Percentiles rank a stretch among this genome's conserved stretches.
These are phyloP conservation scores for Leccinum solheimii DNA, from an alignment of 1,284 basidiomycete species.

Conservation along the genomic window DNA sequence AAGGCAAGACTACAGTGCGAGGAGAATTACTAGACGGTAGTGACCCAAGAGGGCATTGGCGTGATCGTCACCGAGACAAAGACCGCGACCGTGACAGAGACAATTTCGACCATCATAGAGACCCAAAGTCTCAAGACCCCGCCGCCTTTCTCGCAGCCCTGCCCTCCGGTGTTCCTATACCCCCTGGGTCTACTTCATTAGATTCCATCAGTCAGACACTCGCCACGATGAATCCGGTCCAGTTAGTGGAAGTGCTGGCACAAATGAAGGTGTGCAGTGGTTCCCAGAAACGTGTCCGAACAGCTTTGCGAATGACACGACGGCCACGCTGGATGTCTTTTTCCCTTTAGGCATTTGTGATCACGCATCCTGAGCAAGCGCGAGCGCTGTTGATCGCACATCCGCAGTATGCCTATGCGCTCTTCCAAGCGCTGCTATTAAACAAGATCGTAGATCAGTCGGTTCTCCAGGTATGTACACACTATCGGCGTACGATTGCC, in stretches of 20 bases:
- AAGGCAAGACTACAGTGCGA: conserved; percentile 62
- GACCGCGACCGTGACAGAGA: conserved; percentile 33
- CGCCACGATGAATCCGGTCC: conserved; percentile 79
- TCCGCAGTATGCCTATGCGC: conserved; percentile 93
- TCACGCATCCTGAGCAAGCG: conserved; percentile 90
- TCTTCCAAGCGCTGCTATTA: conserved; percentile 93
- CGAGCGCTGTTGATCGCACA: conserved; percentile 76
- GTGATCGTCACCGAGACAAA: conserved; percentile 42
- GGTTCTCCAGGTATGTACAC: conserved; percentile 63
- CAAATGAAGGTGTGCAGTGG: conserved; percentile 87
- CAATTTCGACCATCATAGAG: conserved; percentile 25
- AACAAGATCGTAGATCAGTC: conserved; percentile 93
- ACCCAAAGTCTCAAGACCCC: conserved; percentile 41
- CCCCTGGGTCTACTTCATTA: conserved; percentile 73
- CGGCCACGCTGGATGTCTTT: conserved; percentile 8
- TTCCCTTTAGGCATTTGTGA: conserved; percentile 73
- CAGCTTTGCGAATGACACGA: conserved; percentile 29
- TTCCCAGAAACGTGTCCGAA: conserved; percentile 25
- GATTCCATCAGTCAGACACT: conserved; percentile 90
- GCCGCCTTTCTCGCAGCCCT: conserved; percentile 62
- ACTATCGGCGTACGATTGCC: conserved; percentile 14
- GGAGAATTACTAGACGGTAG: conserved; percentile 44
- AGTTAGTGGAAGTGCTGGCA: conserved; percentile 92
- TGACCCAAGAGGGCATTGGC: conserved; percentile 57
- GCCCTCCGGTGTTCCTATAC: conserved; percentile 78